Base-by-base conservation (phyloP, 2,329 filamentous ascomycete genomes). In the Sporothrix brasiliensis region DNA sequence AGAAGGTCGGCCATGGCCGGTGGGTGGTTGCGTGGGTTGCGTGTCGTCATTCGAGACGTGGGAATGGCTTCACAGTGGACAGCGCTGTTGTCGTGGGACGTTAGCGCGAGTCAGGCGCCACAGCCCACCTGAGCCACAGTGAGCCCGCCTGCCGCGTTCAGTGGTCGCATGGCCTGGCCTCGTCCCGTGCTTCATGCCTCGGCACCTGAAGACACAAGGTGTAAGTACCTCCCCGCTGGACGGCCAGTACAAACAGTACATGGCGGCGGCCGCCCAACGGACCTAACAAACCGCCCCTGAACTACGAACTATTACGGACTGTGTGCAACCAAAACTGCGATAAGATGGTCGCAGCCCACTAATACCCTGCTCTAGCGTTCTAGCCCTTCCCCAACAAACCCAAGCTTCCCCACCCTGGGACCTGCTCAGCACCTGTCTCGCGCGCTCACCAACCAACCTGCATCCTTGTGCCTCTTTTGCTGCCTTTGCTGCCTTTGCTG, bases 1-100 rank as follows among this genome's bases (percentile, higher is more conserved):
- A 96, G 84, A 19, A 91, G 84, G 77, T 94, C 92, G 60, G 88
- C 84, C 89, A 91, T 91, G 69, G 53, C 77, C 66, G 63, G 60
- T 11, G 19, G 24, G 13, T 41, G 34, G 39, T 16, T 56, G 39
- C 34, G 34, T 65, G 21, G 34, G 39, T 16, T 56, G 39, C 34
- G 34, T 65, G 21, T 56, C 60, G 44, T 63, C 54, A 69, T 69
- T 61, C 9, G 30, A 21, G 52, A 34, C 11, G 14, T 53, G 54
- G 54, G 54, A 58, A 39, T 63, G 39, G 39, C 58, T 19, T 63
- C 58, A 54, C 24, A 34, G 30, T 41, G 19, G 30, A 58, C 54
- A 41, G 2, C 2, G 34, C 34, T n/a, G 39, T 21, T 34, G 61
- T 50, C 61, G 14, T 14, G 21, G 30, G 30, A 16, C 2, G 3